These are phyloP conservation scores for Euphorbia peplus DNA, from an alignment of 345 rosid genomes.

Conservation along the genomic window DNA sequence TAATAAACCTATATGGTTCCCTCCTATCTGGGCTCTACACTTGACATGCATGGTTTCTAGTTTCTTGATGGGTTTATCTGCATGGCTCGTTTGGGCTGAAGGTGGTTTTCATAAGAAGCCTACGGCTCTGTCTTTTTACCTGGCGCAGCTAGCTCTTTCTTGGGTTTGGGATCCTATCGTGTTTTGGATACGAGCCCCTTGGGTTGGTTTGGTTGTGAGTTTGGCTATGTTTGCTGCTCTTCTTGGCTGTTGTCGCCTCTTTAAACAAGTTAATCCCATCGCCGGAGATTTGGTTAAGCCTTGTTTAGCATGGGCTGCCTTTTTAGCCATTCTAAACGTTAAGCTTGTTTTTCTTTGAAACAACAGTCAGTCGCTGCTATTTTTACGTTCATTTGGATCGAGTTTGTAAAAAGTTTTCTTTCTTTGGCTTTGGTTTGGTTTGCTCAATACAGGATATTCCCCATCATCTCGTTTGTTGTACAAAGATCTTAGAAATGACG, in stretches of 20 bases:
- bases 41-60: constrained; percentile 41
- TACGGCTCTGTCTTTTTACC: constrained; percentile 43
- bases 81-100: constrained; percentile 93
- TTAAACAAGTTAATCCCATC: constrained; percentile 52
- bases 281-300: constrained; percentile 72
- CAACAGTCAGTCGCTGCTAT: not conserved
- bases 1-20: constrained; percentile 60
- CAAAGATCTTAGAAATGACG: too few species aligned
- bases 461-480: not conserved
- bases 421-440: too few species aligned
- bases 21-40: constrained; percentile 65
- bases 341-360: constrained; percentile 43
- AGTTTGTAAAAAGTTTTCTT: too few species aligned
- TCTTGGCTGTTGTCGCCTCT: constrained; percentile 53
- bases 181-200: constrained; percentile 40
- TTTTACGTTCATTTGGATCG: not conserved
- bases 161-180: constrained; percentile 57
- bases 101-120: constrained; percentile 74
- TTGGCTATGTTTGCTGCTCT: constrained; percentile 43
- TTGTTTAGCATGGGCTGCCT: constrained; percentile 72
- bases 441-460: too few species aligned
- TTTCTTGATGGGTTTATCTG: constrained; percentile 67
- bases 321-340: constrained; percentile 55
- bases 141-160: constrained; percentile 39
- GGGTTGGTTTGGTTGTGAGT: constrained; percentile 47